These are phyloP conservation scores for Ulota crispa DNA, from an alignment of 225 moss, liverwort and hornwort genomes.

Conservation along the genomic window DNA sequence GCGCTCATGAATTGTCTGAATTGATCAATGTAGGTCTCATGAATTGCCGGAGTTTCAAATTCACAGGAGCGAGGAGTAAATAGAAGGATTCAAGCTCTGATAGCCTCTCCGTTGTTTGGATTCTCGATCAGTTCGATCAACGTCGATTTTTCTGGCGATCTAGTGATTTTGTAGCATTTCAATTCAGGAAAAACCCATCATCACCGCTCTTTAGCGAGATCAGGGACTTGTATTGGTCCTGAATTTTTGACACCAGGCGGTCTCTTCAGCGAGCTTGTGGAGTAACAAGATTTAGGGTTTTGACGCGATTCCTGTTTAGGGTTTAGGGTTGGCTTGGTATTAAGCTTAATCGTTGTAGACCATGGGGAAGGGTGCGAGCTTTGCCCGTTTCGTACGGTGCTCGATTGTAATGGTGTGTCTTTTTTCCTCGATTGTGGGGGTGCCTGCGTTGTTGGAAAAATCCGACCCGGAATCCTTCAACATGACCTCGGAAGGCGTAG, in stretches of 20 bases:
- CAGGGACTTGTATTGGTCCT: not conserved
- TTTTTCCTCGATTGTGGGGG: constrained; percentile 34
- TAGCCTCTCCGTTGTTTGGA: not conserved
- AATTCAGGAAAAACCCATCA: not conserved
- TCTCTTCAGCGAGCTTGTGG: not conserved
- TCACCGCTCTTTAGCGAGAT: not conserved
- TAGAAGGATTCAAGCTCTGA: not conserved
- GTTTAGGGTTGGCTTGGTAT: too few relatives aligned
- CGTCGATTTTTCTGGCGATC: not conserved
- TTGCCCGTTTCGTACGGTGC: not conserved
- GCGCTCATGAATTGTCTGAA: not conserved
- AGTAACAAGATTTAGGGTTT: not conserved
- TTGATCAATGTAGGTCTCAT: not conserved
- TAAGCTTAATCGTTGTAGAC: too few relatives aligned
- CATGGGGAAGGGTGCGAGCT: constrained; percentile 23
- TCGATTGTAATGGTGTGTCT: constrained; percentile 25
- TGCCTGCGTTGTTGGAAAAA: constrained; percentile 30
- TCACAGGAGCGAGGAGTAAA: not conserved
- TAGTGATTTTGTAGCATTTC: not conserved
- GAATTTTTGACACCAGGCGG: not conserved
- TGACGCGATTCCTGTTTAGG: not conserved
- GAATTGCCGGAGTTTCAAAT: not conserved
- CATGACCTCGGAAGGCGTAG: constrained; percentile 60
- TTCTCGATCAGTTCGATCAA: not conserved
- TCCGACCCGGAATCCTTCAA: constrained; percentile 54